phyloP scores from a whole-genome alignment of 768 basidiomycete genomes.

The Erythrobasidium yunnanense region DNA sequence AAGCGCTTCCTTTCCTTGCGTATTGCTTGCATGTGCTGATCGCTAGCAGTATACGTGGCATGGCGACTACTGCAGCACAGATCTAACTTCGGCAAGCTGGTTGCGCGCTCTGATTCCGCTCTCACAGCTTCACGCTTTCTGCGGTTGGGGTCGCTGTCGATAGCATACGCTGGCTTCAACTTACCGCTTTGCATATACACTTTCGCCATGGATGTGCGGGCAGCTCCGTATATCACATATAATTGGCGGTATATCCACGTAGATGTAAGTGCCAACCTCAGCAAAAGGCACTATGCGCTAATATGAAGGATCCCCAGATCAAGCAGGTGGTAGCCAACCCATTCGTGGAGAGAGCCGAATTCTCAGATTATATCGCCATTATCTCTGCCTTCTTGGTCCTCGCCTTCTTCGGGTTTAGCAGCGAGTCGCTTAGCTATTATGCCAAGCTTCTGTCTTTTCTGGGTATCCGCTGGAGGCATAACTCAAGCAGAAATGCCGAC shows the following conservation, averaged over 20 bases:
- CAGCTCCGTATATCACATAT: slow-evolving; percentile 2
- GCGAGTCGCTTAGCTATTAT: slow-evolving; percentile 23
- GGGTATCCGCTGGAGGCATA: too few species aligned
- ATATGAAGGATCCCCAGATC: not conserved
- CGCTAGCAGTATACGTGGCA: slow-evolving; percentile 20
- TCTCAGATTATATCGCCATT: not conserved
- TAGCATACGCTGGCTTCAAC: slow-evolving; percentile 19
- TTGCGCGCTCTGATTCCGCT: slow-evolving; percentile 19
- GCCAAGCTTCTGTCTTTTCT: not conserved
- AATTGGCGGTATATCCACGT: slow-evolving; percentile 16
- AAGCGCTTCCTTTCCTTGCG: not conserved
- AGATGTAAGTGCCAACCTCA: slow-evolving; percentile 1
- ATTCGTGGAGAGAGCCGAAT: not conserved
- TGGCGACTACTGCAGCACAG: slow-evolving; percentile 24
- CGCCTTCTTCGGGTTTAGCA: slow-evolving; percentile 25
- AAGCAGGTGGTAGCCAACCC: not conserved
- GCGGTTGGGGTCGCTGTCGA: slow-evolving; percentile 16
- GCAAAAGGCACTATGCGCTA: not conserved
- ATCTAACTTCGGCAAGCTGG: slow-evolving; percentile 24
- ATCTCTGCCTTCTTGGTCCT: slow-evolving; percentile 25
- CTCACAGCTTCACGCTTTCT: slow-evolving; percentile 29
- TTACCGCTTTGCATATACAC: slow-evolving; percentile 20
- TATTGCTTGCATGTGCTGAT: not conserved
- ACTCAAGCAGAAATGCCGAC: too few species aligned
- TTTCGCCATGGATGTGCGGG: not conserved